Conservation (phyloP, 2,329 filamentous ascomycete species). For the Canariomyces notabilis region DNA sequence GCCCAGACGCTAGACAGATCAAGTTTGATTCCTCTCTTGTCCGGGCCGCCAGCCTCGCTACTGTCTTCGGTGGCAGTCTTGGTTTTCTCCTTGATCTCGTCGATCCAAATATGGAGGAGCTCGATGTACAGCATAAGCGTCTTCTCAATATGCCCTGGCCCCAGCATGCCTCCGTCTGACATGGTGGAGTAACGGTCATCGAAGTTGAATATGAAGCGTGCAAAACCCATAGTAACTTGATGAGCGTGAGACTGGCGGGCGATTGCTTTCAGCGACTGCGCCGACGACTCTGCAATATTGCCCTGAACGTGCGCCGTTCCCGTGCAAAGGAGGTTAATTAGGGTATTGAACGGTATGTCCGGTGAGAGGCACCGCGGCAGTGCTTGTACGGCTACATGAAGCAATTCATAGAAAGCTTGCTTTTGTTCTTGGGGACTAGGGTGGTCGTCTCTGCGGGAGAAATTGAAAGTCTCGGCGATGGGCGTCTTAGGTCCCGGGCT, state of each 20-base stretch:
- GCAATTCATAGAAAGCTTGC: slow-evolving; percentile 89
- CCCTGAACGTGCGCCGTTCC: slow-evolving; percentile 92
- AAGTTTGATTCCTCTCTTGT: slow-evolving; percentile 69
- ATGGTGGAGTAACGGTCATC: slow-evolving; percentile 96
- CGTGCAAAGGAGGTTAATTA: slow-evolving; percentile 93
- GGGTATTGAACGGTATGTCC: slow-evolving; percentile 84
- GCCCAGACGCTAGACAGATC: slow-evolving; percentile 85
- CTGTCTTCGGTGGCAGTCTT: slow-evolving; percentile 64
- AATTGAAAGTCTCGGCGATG: slow-evolving; percentile 89
- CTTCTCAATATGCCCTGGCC: slow-evolving; percentile 88
- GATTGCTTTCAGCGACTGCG: slow-evolving; percentile 90
- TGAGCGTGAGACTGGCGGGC: slow-evolving; percentile 89
- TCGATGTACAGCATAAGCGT: slow-evolving; percentile 91
- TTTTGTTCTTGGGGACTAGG: slow-evolving; percentile 72
- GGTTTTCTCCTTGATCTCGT: slow-evolving; percentile 85
- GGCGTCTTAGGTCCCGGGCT: slow-evolving; percentile 87
- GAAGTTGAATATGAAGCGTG: slow-evolving; percentile 97
- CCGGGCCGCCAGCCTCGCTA: slow-evolving; percentile 57
- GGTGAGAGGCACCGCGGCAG: slow-evolving; percentile 88
- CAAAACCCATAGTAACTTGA: slow-evolving; percentile 93
- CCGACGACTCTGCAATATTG: slow-evolving; percentile 87
- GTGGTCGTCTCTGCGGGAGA: slow-evolving; percentile 75
- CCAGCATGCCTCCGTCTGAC: slow-evolving; percentile 95
- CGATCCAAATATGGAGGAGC: slow-evolving; percentile 92
- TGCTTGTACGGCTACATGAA: slow-evolving; percentile 93